Percentiles rank a stretch among this genome's conserved stretches.
phyloP scores from a whole-genome alignment of 257 asterid species.

The Scutellaria baicalensis region DNA sequence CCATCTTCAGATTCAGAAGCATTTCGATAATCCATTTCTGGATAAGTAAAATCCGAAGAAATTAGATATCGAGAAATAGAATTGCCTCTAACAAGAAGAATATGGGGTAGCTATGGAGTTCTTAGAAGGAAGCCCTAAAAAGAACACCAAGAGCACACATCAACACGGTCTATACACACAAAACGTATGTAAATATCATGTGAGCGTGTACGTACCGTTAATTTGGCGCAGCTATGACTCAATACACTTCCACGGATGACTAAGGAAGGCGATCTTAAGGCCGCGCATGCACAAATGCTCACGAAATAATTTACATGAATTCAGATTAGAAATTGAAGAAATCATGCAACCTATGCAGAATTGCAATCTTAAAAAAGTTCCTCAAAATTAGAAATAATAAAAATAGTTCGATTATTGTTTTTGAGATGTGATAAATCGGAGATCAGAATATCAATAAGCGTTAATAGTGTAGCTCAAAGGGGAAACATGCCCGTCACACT shows the following conservation, averaged over 20 bases:
- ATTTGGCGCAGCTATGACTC: conserved; percentile 83
- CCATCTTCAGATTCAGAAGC: too few relatives aligned
- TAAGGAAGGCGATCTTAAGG: conserved; percentile 97
- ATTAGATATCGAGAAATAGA: too few relatives aligned
- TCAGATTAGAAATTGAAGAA: too few relatives aligned
- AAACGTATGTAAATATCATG: background rate
- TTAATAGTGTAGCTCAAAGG: conserved; percentile 14
- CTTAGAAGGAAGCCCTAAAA: conserved; percentile 34
- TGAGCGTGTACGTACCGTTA: background rate
- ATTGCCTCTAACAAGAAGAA: too few relatives aligned
- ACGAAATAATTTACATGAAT: too few relatives aligned
- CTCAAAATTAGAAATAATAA: too few relatives aligned
- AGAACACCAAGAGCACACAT: conserved; percentile 26
- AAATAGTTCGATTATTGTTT: too few relatives aligned
- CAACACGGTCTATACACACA: background rate
- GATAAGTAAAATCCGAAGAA: too few relatives aligned
- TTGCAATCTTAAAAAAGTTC: too few relatives aligned
- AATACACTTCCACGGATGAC: conserved; percentile 65
- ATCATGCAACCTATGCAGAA: too few relatives aligned
- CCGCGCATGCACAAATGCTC: conserved; percentile 31
- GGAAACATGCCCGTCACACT: conserved; percentile 12
- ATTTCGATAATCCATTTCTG: too few relatives aligned
- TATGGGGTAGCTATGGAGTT: conserved; percentile 14
- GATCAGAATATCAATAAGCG: conserved; percentile 58
- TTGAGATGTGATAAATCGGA: background rate